These are phyloP conservation scores for Hansenula sp. DNA, from an alignment of 1,139 yeast species.

Conservation along the genomic window DNA sequence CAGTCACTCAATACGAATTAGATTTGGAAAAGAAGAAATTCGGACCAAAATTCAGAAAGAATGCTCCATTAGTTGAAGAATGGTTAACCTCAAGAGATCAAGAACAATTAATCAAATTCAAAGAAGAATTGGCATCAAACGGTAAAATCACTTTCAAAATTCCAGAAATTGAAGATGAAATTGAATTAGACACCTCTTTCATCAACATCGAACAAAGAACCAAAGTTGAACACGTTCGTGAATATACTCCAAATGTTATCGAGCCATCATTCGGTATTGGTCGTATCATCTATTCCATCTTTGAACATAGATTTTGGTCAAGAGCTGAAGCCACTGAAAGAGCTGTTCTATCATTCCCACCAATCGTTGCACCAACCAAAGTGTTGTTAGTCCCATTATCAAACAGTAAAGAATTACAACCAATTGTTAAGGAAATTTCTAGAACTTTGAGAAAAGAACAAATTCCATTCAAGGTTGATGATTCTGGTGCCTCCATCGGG, in stretches of 20 bases:
- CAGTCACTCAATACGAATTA: constrained; percentile 79
- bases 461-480: constrained; percentile 94
- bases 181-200: constrained; percentile 71
- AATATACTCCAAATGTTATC: constrained; percentile 94
- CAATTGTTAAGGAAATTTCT: constrained; percentile 69
- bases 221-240: constrained; percentile 87
- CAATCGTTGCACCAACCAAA: constrained; percentile 96
- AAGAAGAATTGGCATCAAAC: constrained; percentile 56
- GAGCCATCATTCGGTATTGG: constrained; percentile 99
- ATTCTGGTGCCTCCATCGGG: constrained; percentile 97
- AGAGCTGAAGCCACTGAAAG: constrained; percentile 93
- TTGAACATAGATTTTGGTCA: constrained; percentile 94
- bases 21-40: constrained; percentile 90
- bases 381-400: constrained; percentile 94
- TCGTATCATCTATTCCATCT: constrained; percentile 87
- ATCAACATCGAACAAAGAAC: constrained; percentile 74
- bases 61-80: constrained; percentile 87
- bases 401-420: constrained; percentile 74
- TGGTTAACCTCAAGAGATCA: constrained; percentile 77
- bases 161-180: constrained; percentile 54
- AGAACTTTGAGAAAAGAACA: constrained; percentile 71
- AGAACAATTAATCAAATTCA: constrained; percentile 77
- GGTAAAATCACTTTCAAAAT: constrained; percentile 66
- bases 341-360: constrained; percentile 90
- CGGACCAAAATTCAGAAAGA: constrained; percentile 96